Evolutionary conservation across 768 basidiomycete species (phyloP), one percentile per base, ranked within the genome.

Genomic region (Pleurotus platypus): DNA sequence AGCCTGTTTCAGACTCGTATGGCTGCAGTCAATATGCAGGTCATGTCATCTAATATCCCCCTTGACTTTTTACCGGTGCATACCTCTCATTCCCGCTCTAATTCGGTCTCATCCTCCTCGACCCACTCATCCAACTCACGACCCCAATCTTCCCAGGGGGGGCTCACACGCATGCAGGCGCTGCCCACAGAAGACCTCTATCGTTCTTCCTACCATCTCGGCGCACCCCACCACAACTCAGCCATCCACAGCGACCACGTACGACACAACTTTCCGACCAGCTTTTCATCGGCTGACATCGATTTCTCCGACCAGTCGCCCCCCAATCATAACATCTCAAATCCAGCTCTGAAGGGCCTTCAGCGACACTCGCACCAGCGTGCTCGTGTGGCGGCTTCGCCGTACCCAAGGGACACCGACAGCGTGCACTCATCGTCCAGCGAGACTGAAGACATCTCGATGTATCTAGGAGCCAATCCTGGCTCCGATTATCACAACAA

Each of bases 381-480:
- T 62, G 89, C 89, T 62, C 85, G 91, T 62, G 86, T 81, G 43
- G 86, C 86, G 45, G 86, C 90, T 26, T 92, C 90, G 55, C 91
- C 91, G 46, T 94, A 94, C 71, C 88, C 90, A 55, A 85, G 91
- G 60, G 90, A 92, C 66, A 83, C 87, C 11, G 89, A 92, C 75
- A 88, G 86, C 67, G 88, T 92, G 60, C 89, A 92, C 65, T 92
- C 90, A 9, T 92, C 90, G 43, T 91, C 89, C 55, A 88, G 86
- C 72, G 92, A 93, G 74, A 86, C 90, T n/a, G 92, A 94, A 63
- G 91, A 93, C 68, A 79, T 92, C 60, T 78, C 88, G 62, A 85
- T 91, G 85, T 92, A 83, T 72, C 79, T 91, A 57, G n/a, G 39
- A 39, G 74, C 76, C 46, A 75, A 77, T 57, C 65, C 76, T 8